phyloP scores from a whole-genome alignment of 257 asterid genomes.

The Solanum megistacrolobum region DNA sequence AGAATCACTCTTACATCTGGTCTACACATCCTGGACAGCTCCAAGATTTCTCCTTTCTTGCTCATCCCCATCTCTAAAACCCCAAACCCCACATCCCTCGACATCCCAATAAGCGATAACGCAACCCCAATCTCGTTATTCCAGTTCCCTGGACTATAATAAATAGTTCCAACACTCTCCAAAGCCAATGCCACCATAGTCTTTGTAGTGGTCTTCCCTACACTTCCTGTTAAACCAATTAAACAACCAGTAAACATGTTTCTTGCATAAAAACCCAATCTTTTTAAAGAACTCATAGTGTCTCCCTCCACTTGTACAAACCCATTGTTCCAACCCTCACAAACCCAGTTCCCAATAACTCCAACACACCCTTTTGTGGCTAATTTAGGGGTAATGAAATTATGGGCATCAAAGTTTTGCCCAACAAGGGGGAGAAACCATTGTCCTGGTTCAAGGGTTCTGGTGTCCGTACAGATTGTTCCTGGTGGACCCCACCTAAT shows the following conservation, averaged over 20 bases:
- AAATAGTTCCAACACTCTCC: slow-evolving; percentile 10
- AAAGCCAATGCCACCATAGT: slow-evolving; percentile 16
- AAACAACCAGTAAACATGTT: slow-evolving; percentile 15
- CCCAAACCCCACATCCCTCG: slow-evolving; percentile 14
- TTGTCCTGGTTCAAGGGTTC: slow-evolving; percentile 21
- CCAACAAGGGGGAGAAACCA: slow-evolving; percentile 27
- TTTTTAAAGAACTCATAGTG: slow-evolving; percentile 1
- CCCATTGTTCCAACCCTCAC: slow-evolving; percentile 12
- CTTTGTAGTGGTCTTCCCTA: slow-evolving; percentile 23
- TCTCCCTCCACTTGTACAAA: slow-evolving; percentile 8
- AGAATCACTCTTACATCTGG: slow-evolving; percentile 22
- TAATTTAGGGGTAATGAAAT: slow-evolving; percentile 14
- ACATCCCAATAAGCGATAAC: slow-evolving; percentile 19
- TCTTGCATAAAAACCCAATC: slow-evolving; percentile 10
- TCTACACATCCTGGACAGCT: slow-evolving; percentile 18
- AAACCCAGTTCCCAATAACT: slow-evolving; percentile 15
- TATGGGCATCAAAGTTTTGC: slow-evolving; percentile 20
- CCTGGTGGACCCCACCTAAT: slow-evolving; percentile 15
- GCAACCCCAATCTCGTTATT: slow-evolving; percentile 22
- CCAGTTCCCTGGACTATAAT: slow-evolving; percentile 20
- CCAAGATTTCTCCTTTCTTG: slow-evolving; percentile 21
- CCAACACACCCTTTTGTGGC: slow-evolving; percentile 10
- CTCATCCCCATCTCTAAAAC: slow-evolving; percentile 30
- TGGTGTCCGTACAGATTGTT: slow-evolving; percentile 23
- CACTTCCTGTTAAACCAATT: slow-evolving; percentile 26